Evolutionary conservation across 1,139 yeast species (phyloP), one percentile per base, ranked within the genome.

Genomic region (Zygoascus hellenicus): DNA sequence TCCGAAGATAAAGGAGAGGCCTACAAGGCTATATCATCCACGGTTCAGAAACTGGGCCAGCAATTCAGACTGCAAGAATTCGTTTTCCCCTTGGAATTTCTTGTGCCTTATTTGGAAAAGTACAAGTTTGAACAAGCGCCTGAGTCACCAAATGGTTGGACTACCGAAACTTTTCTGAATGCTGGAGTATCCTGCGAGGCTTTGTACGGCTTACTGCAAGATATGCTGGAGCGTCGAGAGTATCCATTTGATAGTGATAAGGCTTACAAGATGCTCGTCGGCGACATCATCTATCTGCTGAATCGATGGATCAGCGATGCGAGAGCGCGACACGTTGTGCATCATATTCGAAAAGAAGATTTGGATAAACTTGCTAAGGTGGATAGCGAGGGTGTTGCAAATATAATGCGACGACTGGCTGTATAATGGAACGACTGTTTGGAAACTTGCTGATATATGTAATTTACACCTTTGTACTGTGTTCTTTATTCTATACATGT

Each of bases 101-200:
- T 89, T 49, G 71, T 87, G 53, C 83, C 86, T 49, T 70, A 83
- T 42, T 55, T 69, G 15, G 72, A 70, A 51, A 58, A 58, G 30
- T 68, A 65, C 48, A 63, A 74, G 14, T 61, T 69, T 36, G 72
- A 47, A 28, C 54, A 68, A 35, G 67, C 74, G 56, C 63, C 71
- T 56, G 61, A 74, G 58, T 71, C 72, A 47, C 75, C 69, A 17
- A 57, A 63, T 1, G 86, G 86, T 17, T 73, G 77, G 66, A 72
- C 72, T 32, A 78, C 82, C 7, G 89, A 88, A 50, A 77, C 89
- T 36, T 86, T 90, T 58, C 64, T 81, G 39, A 78, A 80, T 48
- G 79, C 89, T n/a, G 95, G 95, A 1, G 80, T 87, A 38, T 66
- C 82, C 9, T 81, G 72, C 60, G 90, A 83, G 51, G 81, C 81